These are phyloP conservation scores for Biscogniauxia marginata DNA, from an alignment of 2,329 filamentous ascomycete genomes.

Conservation along the genomic window DNA sequence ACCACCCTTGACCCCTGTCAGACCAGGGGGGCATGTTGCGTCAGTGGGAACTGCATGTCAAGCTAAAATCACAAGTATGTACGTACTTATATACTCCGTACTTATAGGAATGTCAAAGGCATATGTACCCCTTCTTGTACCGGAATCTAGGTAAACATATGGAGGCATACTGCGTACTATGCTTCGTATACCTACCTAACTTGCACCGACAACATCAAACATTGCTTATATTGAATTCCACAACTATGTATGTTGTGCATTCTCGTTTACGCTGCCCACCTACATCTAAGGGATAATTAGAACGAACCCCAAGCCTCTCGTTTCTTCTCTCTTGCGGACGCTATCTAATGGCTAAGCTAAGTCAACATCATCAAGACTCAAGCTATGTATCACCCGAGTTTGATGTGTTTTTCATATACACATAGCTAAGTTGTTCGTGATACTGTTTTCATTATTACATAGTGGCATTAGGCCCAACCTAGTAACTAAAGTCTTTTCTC, in stretches of 20 bases:
- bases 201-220: neutral
- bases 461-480: too few relatives aligned
- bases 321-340: neutral
- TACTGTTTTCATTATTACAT: neutral
- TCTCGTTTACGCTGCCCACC: neutral
- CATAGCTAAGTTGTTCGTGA: neutral
- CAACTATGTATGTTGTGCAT: neutral
- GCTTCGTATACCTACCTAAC: neutral
- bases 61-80: neutral
- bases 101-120: neutral
- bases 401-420: neutral
- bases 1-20: neutral
- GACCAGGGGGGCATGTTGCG: neutral
- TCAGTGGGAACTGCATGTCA: neutral
- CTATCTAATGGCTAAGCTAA: too few relatives aligned
- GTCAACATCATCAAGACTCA: neutral
- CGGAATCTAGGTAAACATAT: neutral
- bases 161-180: neutral
- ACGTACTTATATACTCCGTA: neutral
- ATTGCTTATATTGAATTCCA: neutral
- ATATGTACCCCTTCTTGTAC: neutral
- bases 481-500: too few relatives aligned
- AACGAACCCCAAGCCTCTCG: neutral
- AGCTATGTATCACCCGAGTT: neutral
- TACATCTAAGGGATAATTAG: neutral